Evolutionary conservation across 805 yeast species (phyloP), one percentile per base, ranked within the genome.

Genomic region (Kodamaea sagamina): DNA sequence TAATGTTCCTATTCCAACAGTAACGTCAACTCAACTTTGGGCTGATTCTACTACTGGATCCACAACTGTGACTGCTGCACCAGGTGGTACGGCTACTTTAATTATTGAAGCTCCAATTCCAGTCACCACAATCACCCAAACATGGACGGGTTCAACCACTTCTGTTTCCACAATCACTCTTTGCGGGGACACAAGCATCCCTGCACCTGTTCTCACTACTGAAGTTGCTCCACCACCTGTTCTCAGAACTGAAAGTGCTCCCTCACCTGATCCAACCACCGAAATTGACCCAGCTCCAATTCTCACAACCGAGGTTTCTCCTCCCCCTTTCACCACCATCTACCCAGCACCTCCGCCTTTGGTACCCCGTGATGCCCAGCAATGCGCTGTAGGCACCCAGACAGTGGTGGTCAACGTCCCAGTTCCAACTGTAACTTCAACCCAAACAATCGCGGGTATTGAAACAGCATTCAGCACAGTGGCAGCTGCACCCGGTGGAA

Each of bases 361-460:
- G 8, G 8, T 6, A 8, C 24, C 8, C 8, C 24, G 24, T 21
- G 24, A 6, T 21, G 8, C 24, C 24, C 8, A 6, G 24, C 24
- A 21, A 21, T 18, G 22, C 6, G 39, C 37, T 5, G 31, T 21
- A 11, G 46, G 41, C 13, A 47, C 32, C 13, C 47, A 34, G 16
- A 46, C 57, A 3, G 50, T 51, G 5, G 18, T 46, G 2, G 43
- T 53, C 5, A 46, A 48, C 12, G 36, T 49, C 15, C 56, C 56
- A 8, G 13, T 35, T 4, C 41, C 51, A 4, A 38, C 44, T 2
- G 41, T 40, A 4, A 36, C 43, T 8, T 17, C n/a, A 4, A 40
- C 43, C 2, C 4, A 3, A 6, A 35, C 39, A 6, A 3, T 28
- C 19, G 3, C 9, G 4, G 29, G 29, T 4, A 12, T n/a, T 21